Base-by-base conservation (phyloP, 2,329 filamentous ascomycete species). In the Trichoderma oligosporum region DNA sequence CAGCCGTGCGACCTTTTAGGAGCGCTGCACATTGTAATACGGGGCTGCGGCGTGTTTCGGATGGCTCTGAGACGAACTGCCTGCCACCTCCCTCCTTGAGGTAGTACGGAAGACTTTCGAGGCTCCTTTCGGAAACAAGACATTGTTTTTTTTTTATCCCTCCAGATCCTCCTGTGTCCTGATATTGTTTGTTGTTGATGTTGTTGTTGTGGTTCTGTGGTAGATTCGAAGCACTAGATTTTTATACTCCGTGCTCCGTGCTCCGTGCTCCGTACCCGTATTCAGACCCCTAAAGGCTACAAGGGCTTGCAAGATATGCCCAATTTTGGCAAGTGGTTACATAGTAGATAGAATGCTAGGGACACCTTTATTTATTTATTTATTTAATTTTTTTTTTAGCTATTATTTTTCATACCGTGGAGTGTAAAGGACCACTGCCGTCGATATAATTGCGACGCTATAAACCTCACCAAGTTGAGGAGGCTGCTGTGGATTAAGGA, bases 51-150 rank as follows among this genome's bases (percentile, higher is more conserved):
- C 44, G 45, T 51, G 54, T 57, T 57, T 57, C 54, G 54, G 45
- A 38, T 42, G 27, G 54, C 54, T 25, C 45, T 57, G 54, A 57
- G 45, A 57, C 54, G 54, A 47, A 49, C 44, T 25, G 36, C 36
- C 36, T 18, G 27, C 38, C 27, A 22, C 24, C 12, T 39, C 35
- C 6, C 24, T 22, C 47, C 16, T 51, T 29, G n/a, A n/a, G n/a
- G n/a, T n/a, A n/a, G n/a, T n/a, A n/a, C n/a, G n/a, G n/a, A n/a
- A n/a, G n/a, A 14, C 14, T 16, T 27, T 24, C 7, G 5, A 44
- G 5, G 6, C 6, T 11, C n/a, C 22, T 39, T 29, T n/a, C 24
- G 16, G 48, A 31, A 33, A 31, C 36, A 14, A 6, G 11, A 6
- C 27, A 6, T 31, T 31, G 5, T 11, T 31, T 31, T 41, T 16